Conservation (phyloP, 176 grass and related monocot genomes). For the Ensete ventricosum region DNA sequence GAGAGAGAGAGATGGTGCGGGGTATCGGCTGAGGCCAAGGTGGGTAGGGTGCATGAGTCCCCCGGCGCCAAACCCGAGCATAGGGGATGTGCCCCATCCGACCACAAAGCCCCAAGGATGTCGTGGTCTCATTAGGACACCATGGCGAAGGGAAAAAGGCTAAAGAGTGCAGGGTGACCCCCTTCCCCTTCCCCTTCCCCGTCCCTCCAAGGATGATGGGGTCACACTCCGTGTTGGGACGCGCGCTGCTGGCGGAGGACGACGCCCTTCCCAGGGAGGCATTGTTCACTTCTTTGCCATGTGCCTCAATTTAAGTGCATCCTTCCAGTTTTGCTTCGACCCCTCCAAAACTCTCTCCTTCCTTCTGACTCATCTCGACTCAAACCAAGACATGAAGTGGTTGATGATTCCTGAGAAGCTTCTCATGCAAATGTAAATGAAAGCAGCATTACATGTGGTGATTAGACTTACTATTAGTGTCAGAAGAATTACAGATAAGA, state of each 20-base stretch:
- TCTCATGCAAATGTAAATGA: no score
- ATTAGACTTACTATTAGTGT: no score
- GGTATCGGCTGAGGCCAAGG: neutral
- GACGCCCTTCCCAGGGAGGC: neutral
- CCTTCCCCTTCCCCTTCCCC: no score
- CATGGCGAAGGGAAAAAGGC: neutral
- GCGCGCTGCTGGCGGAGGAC: neutral
- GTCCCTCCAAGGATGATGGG: neutral
- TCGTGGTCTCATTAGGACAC: neutral
- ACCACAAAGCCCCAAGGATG: neutral
- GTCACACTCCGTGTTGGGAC: neutral
- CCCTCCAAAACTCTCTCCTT: neutral
- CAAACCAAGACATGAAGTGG: no score
- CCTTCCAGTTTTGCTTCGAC: neutral
- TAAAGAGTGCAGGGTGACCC: neutral
- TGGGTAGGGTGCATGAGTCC: neutral
- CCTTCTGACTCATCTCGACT: neutral
- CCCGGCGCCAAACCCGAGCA: neutral
- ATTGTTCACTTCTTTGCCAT: neutral
- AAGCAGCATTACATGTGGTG: no score
- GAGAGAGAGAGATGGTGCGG: neutral
- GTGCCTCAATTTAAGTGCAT: neutral
- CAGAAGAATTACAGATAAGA: no score
- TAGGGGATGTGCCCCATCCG: neutral
- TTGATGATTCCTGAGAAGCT: no score